These are phyloP conservation scores for Mortierella claussenii DNA, from an alignment of 192 early-diverging fungal genomes.

Conservation along the genomic window DNA sequence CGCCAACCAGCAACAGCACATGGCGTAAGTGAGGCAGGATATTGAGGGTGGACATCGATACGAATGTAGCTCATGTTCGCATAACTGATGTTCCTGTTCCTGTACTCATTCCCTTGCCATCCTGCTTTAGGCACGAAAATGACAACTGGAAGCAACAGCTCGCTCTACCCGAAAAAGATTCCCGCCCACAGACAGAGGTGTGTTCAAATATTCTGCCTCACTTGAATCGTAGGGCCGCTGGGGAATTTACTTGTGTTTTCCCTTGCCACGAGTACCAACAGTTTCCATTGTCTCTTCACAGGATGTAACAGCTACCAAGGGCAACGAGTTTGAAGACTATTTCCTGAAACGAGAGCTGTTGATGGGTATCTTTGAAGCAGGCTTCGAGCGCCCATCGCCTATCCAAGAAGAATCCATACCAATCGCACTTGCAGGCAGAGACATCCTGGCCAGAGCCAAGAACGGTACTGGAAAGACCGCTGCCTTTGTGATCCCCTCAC, in stretches of 20 bases:
- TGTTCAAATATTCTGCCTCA: too few species aligned
- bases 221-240: too few species aligned
- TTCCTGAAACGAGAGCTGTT: conserved; percentile 95
- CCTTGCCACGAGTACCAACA: too few species aligned
- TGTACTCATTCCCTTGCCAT: too few species aligned
- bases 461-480: conserved; percentile 97
- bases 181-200: conserved; percentile 91
- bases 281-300: too few species aligned
- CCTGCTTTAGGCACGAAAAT: conserved; percentile 65
- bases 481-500: conserved; percentile 94
- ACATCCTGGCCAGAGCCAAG: conserved; percentile 97
- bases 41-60: too few species aligned
- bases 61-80: too few species aligned
- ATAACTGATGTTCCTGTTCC: too few species aligned
- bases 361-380: conserved; percentile 99
- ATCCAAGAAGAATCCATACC: conserved; percentile 99
- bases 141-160: conserved; percentile 84
- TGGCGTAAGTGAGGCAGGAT: conserved; percentile 52
- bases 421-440: conserved; percentile 93
- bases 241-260: too few species aligned
- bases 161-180: conserved; percentile 84
- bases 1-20: conserved; percentile 39
- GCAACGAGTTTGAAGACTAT: conserved; percentile 99
- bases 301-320: conserved; percentile 80
- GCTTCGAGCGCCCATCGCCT: conserved; percentile 96